phyloP scores from a whole-genome alignment of 192 early-diverging fungal species.

The Funneliformis mosseae region DNA sequence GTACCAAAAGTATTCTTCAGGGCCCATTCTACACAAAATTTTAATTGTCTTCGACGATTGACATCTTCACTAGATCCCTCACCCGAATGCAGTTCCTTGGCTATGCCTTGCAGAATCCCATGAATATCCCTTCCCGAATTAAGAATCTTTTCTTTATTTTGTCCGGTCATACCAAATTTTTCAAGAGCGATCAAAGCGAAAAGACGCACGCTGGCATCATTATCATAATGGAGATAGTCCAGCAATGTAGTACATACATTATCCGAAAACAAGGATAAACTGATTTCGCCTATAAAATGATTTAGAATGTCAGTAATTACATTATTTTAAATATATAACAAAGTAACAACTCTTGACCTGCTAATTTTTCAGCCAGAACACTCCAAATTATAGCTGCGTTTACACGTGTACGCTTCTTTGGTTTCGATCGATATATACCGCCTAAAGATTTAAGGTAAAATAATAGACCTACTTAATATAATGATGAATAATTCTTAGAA shows the following conservation, averaged over 20 bases:
- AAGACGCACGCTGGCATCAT: slow-evolving; percentile 49
- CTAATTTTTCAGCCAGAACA: slow-evolving; percentile 55
- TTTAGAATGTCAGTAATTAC: background rate
- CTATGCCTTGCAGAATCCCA: slow-evolving; percentile 30
- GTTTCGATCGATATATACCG: slow-evolving; percentile 33
- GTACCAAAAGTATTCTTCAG: slow-evolving; percentile 54
- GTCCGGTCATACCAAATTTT: slow-evolving; percentile 59
- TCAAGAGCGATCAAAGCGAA: slow-evolving; percentile 59
- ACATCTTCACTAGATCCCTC: slow-evolving; percentile 38
- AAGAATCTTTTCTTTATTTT: slow-evolving; percentile 44
- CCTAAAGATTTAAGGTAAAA: slow-evolving; percentile 17
- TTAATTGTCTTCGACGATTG: slow-evolving; percentile 42
- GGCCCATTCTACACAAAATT: slow-evolving; percentile 57
- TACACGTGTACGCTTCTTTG: slow-evolving; percentile 43
- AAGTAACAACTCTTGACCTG: slow-evolving; percentile 34
- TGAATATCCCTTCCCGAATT: slow-evolving; percentile 34
- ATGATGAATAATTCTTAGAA: background rate
- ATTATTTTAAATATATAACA: background rate
- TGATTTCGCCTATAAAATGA: slow-evolving; percentile 41
- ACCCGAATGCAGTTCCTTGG: slow-evolving; percentile 35
- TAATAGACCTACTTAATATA: slow-evolving; percentile 6
- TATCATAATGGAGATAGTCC: slow-evolving; percentile 43
- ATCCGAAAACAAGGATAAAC: slow-evolving; percentile 48
- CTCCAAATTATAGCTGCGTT: slow-evolving; percentile 59
- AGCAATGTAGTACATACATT: slow-evolving; percentile 51